A percentile compares a stretch with the other conserved stretches of the same genome.
phyloP scores from a whole-genome alignment of 805 yeast genomes.

The Peterozyma toletana region DNA sequence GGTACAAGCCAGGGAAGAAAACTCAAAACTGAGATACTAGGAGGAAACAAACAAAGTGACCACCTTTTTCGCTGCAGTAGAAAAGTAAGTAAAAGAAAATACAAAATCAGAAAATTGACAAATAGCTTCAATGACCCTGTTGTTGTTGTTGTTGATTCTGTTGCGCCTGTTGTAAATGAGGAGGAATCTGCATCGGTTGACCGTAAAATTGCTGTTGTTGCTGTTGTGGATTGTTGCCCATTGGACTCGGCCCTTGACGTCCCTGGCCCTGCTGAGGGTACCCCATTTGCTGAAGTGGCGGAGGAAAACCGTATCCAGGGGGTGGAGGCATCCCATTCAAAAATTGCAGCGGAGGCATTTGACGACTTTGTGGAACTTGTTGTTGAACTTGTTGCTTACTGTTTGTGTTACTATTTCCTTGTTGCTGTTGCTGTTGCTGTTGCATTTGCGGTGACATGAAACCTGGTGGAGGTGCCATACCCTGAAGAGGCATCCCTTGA shows the following conservation, averaged over 20 bases:
- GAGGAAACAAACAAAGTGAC: background rate
- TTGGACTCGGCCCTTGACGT: conserved; percentile 6
- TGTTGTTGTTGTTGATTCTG: background rate
- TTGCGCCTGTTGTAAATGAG: conserved; percentile 10
- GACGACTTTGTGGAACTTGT: background rate
- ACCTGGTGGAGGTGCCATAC: conserved; percentile 8
- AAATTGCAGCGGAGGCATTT: conserved; percentile 1
- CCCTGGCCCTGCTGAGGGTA: conserved; percentile 6
- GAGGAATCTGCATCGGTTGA: conserved; percentile 10
- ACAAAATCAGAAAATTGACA: background rate
- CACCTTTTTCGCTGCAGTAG: background rate
- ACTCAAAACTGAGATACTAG: too few species aligned
- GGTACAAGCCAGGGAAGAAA: too few species aligned
- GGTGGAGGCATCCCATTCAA: conserved; percentile 7
- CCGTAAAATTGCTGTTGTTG: conserved; percentile 10
- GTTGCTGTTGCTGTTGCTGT: conserved; percentile 2
- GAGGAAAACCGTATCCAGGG: conserved; percentile 2
- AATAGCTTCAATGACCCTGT: background rate
- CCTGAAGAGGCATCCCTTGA: conserved; percentile 1
- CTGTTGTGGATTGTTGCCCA: conserved; percentile 4
- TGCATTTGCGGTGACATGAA: conserved; percentile 4
- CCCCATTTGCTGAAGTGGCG: background rate
- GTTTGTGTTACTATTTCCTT: background rate
- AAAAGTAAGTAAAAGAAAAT: background rate
- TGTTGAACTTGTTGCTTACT: background rate